Base-by-base conservation (phyloP, 1,139 yeast species). In the Nematodospora anomalae region DNA sequence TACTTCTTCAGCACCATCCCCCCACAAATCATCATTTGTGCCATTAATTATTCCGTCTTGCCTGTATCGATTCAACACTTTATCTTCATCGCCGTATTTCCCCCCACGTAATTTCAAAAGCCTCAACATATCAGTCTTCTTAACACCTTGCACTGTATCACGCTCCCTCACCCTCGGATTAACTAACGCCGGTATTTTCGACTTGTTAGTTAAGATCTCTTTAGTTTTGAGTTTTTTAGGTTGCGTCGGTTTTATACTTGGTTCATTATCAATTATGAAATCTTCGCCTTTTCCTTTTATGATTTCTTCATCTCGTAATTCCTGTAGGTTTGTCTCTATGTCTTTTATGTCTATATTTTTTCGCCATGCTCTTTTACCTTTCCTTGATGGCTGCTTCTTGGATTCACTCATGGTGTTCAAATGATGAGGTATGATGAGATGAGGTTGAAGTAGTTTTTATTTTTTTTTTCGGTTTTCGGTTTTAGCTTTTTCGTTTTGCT, bases 351-450 rank as follows among this genome's bases (percentile, higher is more conserved):
- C 95, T 42, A 92, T 86, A 59, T 92, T 87, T 63, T 92, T 92
- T 61, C 97, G 82, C 98, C 98, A 92, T 5, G 97, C 85, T 57
- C 76, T 82, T 71, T 86, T 90, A 36, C 96, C 96, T 68, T 92
- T 92, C 53, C 97, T 76, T 5, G 96, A 86, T 6, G 83, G 60
- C 61, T 88, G 96, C 30, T 32, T 43, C 16, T 26, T 35, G 6
- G 24, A 6, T 26, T 33, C 41, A 38, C 43, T 42, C 42, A 41
- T 40, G 12, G 13, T 25, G 6, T 10, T 11, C 21, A 29, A n/a
- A 13, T 9, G n/a, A 31, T 24, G 24, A 15, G 18, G 31, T n/a
- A n/a, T 24, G 32, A 33, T 23, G 37, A 34, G 40, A 32, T 33
- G 28, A 23, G 31, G 12, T 26, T 29, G 20, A 21, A 22, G 14